Evolutionary conservation across 2,329 filamentous ascomycete species (phyloP).

Genomic region (Fusarium sublunatum): DNA sequence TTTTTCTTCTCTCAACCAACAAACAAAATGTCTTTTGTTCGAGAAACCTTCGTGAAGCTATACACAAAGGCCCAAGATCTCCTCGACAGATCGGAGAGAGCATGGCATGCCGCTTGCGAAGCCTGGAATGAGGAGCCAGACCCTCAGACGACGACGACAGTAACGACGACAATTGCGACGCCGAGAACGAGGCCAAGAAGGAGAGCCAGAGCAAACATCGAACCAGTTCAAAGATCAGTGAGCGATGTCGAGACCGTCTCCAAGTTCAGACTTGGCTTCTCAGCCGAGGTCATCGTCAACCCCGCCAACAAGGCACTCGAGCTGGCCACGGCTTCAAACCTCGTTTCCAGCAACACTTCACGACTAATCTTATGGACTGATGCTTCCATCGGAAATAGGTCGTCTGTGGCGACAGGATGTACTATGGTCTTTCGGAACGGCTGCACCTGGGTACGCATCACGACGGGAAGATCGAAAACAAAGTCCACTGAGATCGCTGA

Average conservation of each 20-base stretch:
- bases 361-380: conserved; percentile 23
- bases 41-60: background rate
- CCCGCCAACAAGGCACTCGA: background rate
- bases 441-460: conserved; percentile 24
- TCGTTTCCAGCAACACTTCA: background rate
- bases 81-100: background rate
- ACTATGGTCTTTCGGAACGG: conserved; percentile 8
- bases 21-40: background rate
- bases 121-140: conserved; percentile 9
- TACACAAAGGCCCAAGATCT: background rate
- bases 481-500: background rate
- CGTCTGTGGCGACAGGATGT: background rate
- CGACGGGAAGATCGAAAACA: background rate
- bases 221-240: background rate
- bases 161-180: background rate
- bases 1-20: background rate
- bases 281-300: background rate
- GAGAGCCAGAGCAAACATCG: background rate
- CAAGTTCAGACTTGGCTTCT: background rate
- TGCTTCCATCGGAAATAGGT: background rate
- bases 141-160: background rate
- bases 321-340: background rate
- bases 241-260: background rate
- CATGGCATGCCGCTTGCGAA: conserved; percentile 5
- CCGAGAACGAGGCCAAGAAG: background rate